Base-by-base conservation (phyloP, 2,329 filamentous ascomycete species). In the Acephala macrosclerotiorum region DNA sequence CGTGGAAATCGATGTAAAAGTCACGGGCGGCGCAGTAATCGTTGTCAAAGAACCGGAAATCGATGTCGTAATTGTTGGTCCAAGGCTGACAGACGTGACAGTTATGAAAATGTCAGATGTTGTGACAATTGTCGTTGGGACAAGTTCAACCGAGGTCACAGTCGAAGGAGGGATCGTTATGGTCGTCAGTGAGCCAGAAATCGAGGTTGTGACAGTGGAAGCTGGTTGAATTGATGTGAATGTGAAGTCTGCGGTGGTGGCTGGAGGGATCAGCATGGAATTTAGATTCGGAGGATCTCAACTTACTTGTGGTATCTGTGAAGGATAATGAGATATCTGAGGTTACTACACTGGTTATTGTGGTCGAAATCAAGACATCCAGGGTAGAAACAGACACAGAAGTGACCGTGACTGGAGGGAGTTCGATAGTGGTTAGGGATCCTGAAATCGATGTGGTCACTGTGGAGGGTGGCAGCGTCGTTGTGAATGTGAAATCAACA, bases 381-480 rank as follows among this genome's bases (percentile, higher is more conserved):
- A 29, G 12, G 20, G 20, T 25, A 14, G 64, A 45, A n/a, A 59
- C 29, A 2, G 55, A 60, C 18, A 63, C 59, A 3, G 58, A 68
- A 14, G 61, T 69, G 20, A 64, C 53, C 9, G 61, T 63, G 12
- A 35, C 45, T 20, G 61, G 55, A 12, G 63, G 59, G 33, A 61
- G 25, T 3, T 29, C 49, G 3, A 65, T 36, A 2, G 63, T 65
- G 16, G 63, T 62, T 6, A 65, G 40, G 16, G 65, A 66, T 18
- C 68, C 68, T 22, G 58, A 70, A 16, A 66, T 67, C 29, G 63
- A 60, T 18, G 63, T 63, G 9, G 63, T 65, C 16, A 68, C 49
- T 2, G 59, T 66, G 2, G 55, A 60, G 8, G 51, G 58, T 26
- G 63, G 63, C 18, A 61, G 26, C 12, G 64, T 62, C 7, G 26